Evolutionary conservation across 306 rosid genomes (phyloP).

Genomic region (Glycine latifolia): DNA sequence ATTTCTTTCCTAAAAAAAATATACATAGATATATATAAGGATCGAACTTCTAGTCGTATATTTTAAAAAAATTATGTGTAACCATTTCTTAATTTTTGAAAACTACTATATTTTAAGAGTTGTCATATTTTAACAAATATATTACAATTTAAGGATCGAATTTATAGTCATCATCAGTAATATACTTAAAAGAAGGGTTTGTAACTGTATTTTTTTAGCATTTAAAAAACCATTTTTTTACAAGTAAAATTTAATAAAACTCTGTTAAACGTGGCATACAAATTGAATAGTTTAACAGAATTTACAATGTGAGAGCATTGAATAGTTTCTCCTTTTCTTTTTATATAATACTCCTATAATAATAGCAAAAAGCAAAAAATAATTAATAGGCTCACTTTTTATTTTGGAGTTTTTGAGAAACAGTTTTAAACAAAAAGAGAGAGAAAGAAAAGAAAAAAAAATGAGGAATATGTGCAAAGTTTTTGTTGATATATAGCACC

Average conservation of each 20-base stretch:
- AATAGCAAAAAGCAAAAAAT: constrained; percentile 9
- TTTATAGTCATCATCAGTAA: too few relatives aligned
- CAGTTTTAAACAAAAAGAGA: background rate
- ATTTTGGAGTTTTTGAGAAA: constrained; percentile 51
- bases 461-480: constrained; percentile 55
- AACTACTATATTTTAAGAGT: too few relatives aligned
- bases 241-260: too few relatives aligned
- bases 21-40: too few relatives aligned
- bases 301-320: background rate
- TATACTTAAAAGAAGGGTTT: too few relatives aligned
- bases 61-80: too few relatives aligned
- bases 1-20: too few relatives aligned
- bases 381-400: constrained; percentile 41
- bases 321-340: background rate
- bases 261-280: background rate
- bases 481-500: constrained; percentile 16
- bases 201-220: background rate
- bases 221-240: background rate
- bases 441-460: background rate
- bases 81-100: too few relatives aligned
- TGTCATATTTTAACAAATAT: too few relatives aligned
- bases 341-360: background rate
- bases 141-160: too few relatives aligned
- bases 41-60: too few relatives aligned
- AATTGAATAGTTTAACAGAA: background rate